Conservation (phyloP, 2,329 filamentous ascomycete species). For the Colletotrichum eleusines region DNA sequence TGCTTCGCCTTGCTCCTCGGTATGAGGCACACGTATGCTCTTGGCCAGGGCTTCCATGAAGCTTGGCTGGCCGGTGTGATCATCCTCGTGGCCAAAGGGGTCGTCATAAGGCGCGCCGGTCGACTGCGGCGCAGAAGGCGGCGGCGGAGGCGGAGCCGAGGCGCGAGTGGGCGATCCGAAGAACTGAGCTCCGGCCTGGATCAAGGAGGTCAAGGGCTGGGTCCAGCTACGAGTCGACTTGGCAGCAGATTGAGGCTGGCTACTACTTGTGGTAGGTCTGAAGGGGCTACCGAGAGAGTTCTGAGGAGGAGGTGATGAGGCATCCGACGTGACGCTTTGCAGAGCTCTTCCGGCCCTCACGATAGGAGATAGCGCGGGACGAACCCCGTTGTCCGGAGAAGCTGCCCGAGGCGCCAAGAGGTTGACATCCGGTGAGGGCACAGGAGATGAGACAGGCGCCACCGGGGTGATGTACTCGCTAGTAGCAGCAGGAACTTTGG, state of each 20-base stretch:
- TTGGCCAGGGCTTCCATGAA: constrained; percentile 51
- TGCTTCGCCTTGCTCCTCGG: background rate
- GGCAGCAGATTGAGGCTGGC: constrained; percentile 33
- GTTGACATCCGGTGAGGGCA: constrained; percentile 42
- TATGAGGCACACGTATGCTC: constrained; percentile 42
- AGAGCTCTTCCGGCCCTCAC: constrained; percentile 68
- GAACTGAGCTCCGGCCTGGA: constrained; percentile 41
- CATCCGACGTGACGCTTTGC: constrained; percentile 70
- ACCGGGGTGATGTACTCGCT: constrained; percentile 51
- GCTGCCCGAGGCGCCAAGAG: constrained; percentile 41
- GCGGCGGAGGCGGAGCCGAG: constrained; percentile 14
- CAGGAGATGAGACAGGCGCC: constrained; percentile 54
- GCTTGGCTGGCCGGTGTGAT: constrained; percentile 48
- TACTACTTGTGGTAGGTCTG: constrained; percentile 46
- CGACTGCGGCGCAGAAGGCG: constrained; percentile 24
- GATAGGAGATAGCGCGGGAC: constrained; percentile 67
- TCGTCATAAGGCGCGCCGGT: constrained; percentile 46
- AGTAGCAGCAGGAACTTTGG: constrained; percentile 14
- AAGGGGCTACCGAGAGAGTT: constrained; percentile 69
- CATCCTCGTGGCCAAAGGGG: constrained; percentile 47
- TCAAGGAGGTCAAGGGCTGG: constrained; percentile 35
- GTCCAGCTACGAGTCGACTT: constrained; percentile 39
- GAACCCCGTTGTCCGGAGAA: constrained; percentile 47
- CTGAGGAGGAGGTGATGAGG: constrained; percentile 66
- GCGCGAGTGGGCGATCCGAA: constrained; percentile 36